Conservation (phyloP, 345 rosid genomes). For the Clausena lansium region DNA sequence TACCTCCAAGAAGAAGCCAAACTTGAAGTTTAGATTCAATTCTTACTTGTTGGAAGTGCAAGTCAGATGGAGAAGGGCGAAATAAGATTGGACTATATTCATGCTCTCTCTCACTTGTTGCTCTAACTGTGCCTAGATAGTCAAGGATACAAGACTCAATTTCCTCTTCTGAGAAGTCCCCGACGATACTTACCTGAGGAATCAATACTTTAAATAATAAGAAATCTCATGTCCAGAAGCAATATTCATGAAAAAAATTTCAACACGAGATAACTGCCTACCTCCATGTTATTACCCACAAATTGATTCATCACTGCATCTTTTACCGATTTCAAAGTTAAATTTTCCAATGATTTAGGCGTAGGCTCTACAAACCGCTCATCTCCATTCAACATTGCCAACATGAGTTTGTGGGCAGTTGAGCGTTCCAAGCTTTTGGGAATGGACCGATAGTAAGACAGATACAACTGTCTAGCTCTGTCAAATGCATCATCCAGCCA, state of each 20-base stretch:
- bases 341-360: slow-evolving; percentile 74
- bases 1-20: slow-evolving; percentile 1
- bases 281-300: slow-evolving; percentile 97
- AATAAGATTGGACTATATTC: slow-evolving; percentile 59
- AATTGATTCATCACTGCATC: slow-evolving; percentile 97
- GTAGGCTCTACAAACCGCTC: slow-evolving; percentile 97
- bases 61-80: slow-evolving; percentile 67
- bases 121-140: slow-evolving; percentile 89
- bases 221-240: slow-evolving; percentile 11
- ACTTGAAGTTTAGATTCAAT: slow-evolving; percentile 20
- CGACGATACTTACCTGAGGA: slow-evolving; percentile 85
- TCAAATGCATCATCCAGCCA: slow-evolving; percentile 99
- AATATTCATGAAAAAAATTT: not conserved
- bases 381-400: slow-evolving; percentile 94
- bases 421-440: slow-evolving; percentile 99
- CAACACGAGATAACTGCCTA: slow-evolving; percentile 20
- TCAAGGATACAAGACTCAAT: slow-evolving; percentile 81
- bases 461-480: slow-evolving; percentile 89
- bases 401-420: slow-evolving; percentile 98
- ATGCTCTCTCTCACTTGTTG: slow-evolving; percentile 37
- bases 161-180: slow-evolving; percentile 92
- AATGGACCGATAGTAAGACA: slow-evolving; percentile 91
- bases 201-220: slow-evolving; percentile 15
- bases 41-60: slow-evolving; percentile 82
- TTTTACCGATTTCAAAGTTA: slow-evolving; percentile 69